Percentiles rank a stretch among this genome's conserved stretches.
Conservation (phyloP, 75 land plant species). For the Pseudotsuga menziesii region DNA sequence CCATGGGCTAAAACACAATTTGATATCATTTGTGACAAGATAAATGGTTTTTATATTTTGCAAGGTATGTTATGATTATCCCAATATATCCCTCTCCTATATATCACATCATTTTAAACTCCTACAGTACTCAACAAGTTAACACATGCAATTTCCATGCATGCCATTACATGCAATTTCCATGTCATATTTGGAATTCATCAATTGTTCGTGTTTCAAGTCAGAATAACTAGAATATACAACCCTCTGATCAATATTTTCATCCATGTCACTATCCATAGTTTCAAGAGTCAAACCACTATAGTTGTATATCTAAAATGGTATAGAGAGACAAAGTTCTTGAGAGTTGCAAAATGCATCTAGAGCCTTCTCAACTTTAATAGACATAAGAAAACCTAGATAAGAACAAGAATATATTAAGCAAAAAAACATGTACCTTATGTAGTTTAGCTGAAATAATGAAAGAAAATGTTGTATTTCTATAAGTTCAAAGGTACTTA, state of each 20-base stretch:
- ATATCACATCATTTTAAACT: not conserved
- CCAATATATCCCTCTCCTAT: not conserved
- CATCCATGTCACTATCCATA: constrained; percentile 31
- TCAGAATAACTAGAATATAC: constrained; percentile 47
- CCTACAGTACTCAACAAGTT: not conserved
- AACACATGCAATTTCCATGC: constrained; percentile 31
- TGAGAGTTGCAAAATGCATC: constrained; percentile 77
- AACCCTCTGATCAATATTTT: constrained; percentile 6
- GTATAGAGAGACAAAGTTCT: constrained; percentile 73
- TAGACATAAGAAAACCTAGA: constrained; percentile 37
- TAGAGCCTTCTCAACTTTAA: constrained; percentile 56
- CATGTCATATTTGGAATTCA: constrained; percentile 22
- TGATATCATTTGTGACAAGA: constrained; percentile 1
- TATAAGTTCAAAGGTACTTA: not conserved
- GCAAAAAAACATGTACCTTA: not conserved
- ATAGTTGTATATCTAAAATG: constrained; percentile 91
- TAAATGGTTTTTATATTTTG: constrained; percentile 10
- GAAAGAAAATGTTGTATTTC: not conserved
- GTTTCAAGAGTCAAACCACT: constrained; percentile 53
- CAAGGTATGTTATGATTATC: not conserved
- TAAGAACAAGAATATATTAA: constrained; percentile 2
- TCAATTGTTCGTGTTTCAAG: constrained; percentile 9
- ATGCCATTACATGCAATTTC: too few species aligned
- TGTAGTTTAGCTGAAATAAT: not conserved
- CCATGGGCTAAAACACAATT: not conserved